Percentiles rank a stretch among this genome's conserved stretches.
Conservation (phyloP, 768 basidiomycete species). For the Pleurotus tuoliensis region DNA sequence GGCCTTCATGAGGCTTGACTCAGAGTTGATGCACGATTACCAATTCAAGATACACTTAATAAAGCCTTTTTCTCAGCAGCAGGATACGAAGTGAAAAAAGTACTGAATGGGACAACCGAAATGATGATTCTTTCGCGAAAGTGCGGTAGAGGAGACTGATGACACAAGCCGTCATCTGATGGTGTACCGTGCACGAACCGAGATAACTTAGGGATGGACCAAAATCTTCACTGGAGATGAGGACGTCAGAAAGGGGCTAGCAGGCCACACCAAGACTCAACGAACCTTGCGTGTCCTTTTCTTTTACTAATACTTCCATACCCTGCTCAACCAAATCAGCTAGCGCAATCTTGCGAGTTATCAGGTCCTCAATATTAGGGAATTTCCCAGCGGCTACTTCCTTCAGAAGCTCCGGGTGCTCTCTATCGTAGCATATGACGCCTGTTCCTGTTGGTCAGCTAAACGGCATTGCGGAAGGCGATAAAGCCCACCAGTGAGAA, state of each 20-base stretch:
- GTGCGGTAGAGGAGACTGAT: too few species aligned
- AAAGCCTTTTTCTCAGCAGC: too few species aligned
- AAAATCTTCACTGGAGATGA: conserved; percentile 33
- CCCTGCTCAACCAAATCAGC: conserved; percentile 41
- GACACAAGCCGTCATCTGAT: too few species aligned
- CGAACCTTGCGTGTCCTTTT: conserved; percentile 39
- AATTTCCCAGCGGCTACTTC: conserved; percentile 37
- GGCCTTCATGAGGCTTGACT: conserved; percentile 32
- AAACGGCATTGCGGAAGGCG: not conserved
- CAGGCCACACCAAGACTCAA: not conserved
- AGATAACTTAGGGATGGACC: conserved; percentile 20
- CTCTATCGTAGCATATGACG: conserved; percentile 32
- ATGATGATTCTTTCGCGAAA: too few species aligned
- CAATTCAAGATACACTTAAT: too few species aligned
- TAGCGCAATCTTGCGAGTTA: conserved; percentile 37
- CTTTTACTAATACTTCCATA: conserved; percentile 32
- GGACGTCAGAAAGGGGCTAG: not conserved
- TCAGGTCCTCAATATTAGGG: conserved; percentile 32
- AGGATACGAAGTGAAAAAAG: too few species aligned
- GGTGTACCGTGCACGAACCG: not conserved
- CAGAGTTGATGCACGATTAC: too few species aligned
- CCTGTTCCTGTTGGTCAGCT: conserved; percentile 17
- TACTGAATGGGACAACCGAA: too few species aligned
- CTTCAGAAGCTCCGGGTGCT: conserved; percentile 34
- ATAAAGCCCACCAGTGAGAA: conserved; percentile 27